Conservation (phyloP, 192 early-diverging fungal species). For the Gaertneriomyces sp. region DNA sequence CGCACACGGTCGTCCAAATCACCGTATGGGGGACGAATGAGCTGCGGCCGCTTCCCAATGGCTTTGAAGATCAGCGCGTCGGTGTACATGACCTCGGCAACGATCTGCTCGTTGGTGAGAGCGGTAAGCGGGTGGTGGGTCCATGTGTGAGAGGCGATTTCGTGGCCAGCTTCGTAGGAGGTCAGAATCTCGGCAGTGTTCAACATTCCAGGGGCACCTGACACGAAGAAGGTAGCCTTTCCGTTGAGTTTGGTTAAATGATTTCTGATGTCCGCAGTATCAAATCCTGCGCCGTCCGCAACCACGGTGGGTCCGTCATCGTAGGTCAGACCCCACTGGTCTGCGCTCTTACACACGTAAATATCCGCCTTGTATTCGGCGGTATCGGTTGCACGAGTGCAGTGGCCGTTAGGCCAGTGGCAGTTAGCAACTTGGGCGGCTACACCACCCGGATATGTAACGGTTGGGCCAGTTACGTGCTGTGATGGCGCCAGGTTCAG, state of each 20-base stretch:
- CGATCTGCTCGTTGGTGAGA: conserved; percentile 62
- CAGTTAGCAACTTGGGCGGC: conserved; percentile 21
- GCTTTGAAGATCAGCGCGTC: conserved; percentile 36
- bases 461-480: conserved; percentile 15
- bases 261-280: conserved; percentile 12
- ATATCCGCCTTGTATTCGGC: conserved; percentile 27
- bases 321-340: conserved; percentile 27
- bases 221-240: conserved; percentile 22
- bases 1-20: conserved; percentile 74
- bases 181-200: background rate
- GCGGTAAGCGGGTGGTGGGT: conserved; percentile 60
- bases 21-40: conserved; percentile 64
- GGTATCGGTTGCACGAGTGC: conserved; percentile 10
- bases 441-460: conserved; percentile 11
- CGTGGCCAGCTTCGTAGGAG: conserved; percentile 32
- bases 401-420: conserved; percentile 29
- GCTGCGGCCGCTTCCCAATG: conserved; percentile 40
- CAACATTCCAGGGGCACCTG: conserved; percentile 3
- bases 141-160: conserved; percentile 53
- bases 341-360: conserved; percentile 11
- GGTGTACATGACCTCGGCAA: conserved; percentile 63
- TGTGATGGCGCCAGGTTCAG: conserved; percentile 22
- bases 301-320: conserved; percentile 26
- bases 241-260: conserved; percentile 1
- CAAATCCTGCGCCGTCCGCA: conserved; percentile 11